Evolutionary conservation across 2,329 filamentous ascomycete species (phyloP).

Genomic region (Arthrinium puccinioides): DNA sequence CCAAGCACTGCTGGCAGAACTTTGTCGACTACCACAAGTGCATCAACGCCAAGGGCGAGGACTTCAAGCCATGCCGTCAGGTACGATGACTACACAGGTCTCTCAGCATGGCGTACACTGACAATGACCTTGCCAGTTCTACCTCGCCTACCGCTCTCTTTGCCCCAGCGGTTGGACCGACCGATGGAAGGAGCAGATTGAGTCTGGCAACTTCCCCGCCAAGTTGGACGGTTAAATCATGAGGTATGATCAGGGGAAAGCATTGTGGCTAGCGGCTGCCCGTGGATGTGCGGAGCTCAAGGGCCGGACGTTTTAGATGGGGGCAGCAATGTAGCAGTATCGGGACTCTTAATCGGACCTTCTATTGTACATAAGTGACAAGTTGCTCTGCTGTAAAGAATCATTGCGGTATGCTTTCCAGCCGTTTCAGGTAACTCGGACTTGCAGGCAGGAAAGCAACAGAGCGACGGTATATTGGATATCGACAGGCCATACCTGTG

Average conservation of each 20-base stretch:
- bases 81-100: conserved; percentile 39
- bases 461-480: no score
- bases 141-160: conserved; percentile 90
- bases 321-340: conserved; percentile 5
- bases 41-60: conserved; percentile 95
- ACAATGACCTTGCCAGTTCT: conserved; percentile 58
- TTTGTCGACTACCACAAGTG: conserved; percentile 99
- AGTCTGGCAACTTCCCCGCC: conserved; percentile 61
- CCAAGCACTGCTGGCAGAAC: conserved; percentile 99
- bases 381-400: no score
- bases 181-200: conserved; percentile 37
- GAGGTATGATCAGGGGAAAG: neutral
- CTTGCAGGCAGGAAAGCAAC: no score
- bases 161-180: conserved; percentile 92
- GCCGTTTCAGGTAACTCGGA: no score
- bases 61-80: conserved; percentile 95
- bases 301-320: no score
- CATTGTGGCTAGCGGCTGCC: neutral
- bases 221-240: conserved; percentile 51
- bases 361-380: no score
- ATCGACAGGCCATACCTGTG: no score
- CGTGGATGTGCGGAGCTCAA: neutral
- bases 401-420: no score
- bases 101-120: no score
- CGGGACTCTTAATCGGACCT: no score